phyloP scores from a whole-genome alignment of 108 stramenopile genomes.

The Licmophora abbreviata region DNA sequence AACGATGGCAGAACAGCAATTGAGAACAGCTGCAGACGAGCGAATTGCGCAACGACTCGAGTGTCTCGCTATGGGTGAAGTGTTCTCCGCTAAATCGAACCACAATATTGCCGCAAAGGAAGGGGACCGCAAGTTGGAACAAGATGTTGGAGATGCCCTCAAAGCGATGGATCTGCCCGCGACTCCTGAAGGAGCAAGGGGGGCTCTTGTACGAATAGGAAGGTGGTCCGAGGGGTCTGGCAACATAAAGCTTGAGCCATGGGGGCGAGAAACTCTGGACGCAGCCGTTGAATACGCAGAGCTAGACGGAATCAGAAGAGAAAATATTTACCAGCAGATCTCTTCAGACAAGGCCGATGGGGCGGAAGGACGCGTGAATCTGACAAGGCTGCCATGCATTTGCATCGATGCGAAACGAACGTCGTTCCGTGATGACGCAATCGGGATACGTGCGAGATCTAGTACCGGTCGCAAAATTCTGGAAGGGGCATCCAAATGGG shows the following conservation, averaged over 20 bases:
- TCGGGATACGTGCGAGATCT: conserved; percentile 67
- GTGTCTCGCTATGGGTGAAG: conserved; percentile 74
- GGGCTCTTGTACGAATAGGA: conserved; percentile 64
- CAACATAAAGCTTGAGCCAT: conserved; percentile 27
- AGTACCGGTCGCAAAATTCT: conserved; percentile 53
- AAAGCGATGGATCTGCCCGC: conserved; percentile 46
- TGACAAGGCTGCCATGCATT: conserved; percentile 59
- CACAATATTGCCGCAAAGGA: conserved; percentile 2
- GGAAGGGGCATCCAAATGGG: conserved; percentile 60
- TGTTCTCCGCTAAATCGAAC: background rate
- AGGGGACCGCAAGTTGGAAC: conserved; percentile 23
- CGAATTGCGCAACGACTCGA: conserved; percentile 67
- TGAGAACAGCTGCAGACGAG: conserved; percentile 57
- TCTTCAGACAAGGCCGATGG: background rate
- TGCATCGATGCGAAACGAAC: conserved; percentile 70
- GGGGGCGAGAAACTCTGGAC: conserved; percentile 49
- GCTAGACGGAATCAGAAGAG: conserved; percentile 22
- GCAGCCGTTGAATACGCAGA: conserved; percentile 39
- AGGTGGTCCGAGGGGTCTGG: conserved; percentile 37
- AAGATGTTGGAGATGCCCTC: conserved; percentile 67
- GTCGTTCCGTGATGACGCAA: conserved; percentile 78
- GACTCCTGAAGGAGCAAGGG: conserved; percentile 53
- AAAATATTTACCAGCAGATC: background rate
- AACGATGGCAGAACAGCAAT: conserved; percentile 2
- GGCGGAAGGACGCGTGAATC: conserved; percentile 43